These are phyloP conservation scores for Barnettozyma californica DNA, from an alignment of 805 yeast genomes.

Conservation along the genomic window DNA sequence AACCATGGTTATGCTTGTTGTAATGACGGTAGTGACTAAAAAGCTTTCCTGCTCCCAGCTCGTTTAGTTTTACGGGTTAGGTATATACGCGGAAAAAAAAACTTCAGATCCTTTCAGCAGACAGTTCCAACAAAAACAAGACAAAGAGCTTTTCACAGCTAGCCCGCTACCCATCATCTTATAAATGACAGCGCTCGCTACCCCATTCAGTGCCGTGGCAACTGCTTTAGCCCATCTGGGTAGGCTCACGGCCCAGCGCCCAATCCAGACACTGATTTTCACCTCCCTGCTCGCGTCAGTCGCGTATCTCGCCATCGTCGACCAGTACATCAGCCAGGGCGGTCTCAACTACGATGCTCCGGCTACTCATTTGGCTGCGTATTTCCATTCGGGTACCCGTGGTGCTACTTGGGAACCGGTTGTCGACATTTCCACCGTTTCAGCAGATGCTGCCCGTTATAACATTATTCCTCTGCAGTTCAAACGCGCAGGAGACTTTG, in stretches of 20 bases:
- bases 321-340: slow-evolving; percentile 46
- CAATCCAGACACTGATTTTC: slow-evolving; percentile 77
- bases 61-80: background rate
- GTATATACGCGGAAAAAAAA: background rate
- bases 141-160: background rate
- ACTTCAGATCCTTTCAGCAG: background rate
- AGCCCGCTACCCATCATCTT: background rate
- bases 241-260: slow-evolving; percentile 63
- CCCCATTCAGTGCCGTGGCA: slow-evolving; percentile 29
- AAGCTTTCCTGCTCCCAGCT: background rate
- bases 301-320: slow-evolving; percentile 71
- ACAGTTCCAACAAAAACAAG: background rate
- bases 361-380: slow-evolving; percentile 24
- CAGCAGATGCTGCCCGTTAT: slow-evolving; percentile 36
- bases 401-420: slow-evolving; percentile 43
- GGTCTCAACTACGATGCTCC: slow-evolving; percentile 8
- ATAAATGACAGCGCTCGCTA: slow-evolving; percentile 16
- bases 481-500: slow-evolving; percentile 37
- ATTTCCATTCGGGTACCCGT: slow-evolving; percentile 32
- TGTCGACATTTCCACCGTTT: slow-evolving; percentile 34
- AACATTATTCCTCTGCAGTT: slow-evolving; percentile 55
- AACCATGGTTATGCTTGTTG: background rate
- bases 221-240: slow-evolving; percentile 42
- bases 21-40: background rate
- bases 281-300: slow-evolving; percentile 72